Evolutionary conservation across 495 filamentous ascomycete species (phyloP), one percentile per base, ranked within the genome.

Genomic region (Penicillium argentinense): DNA sequence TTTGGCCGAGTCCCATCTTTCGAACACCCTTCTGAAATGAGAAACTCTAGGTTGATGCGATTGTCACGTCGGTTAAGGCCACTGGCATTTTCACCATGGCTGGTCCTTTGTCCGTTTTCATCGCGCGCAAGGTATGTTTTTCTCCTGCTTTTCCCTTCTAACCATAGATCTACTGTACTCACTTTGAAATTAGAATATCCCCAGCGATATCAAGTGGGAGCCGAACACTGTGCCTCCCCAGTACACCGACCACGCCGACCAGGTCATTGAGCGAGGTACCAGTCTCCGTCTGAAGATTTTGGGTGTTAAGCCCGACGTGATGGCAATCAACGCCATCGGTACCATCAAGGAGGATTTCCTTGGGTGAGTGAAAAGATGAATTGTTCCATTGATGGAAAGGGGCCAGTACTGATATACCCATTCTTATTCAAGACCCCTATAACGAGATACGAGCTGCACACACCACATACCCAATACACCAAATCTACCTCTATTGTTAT

Each of bases 181-280:
- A n/a, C n/a, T n/a, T n/a, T n/a, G n/a, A n/a, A n/a, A n/a, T 42
- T 64, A 97, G 91, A 82, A 93, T 56, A 96, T 98, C 46, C 92
- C 93, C 4, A 76, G 82, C 32, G 89, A 96, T 41, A 90, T 97
- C 62, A 91, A 87, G 64, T 97, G 85, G 75, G 91, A 97, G 52
- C 86, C 87, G 8, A 95, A 95, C 60, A 84, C 90, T 26, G 85
- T 92, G 22, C 84, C 93, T 14, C 82, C 86, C 18, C 86, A 96
- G 63, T 88, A 87, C 63, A 86, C 86, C 37, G 82, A 95, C 64
- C 85, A 93, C 58, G 89, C 85, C 39, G 95, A 96, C 40, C 89
- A 91, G 58, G 86, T 91, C 11, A 96, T 97, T 58, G 91, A 96
- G 67, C 89, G 89, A 30, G 91, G 89, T 24, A 91, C 92, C 8